Percentiles rank a stretch among this genome's conserved stretches.
These are phyloP conservation scores for Colletotrichum sp. DNA, from an alignment of 2,329 filamentous ascomycete genomes.

Conservation along the genomic window DNA sequence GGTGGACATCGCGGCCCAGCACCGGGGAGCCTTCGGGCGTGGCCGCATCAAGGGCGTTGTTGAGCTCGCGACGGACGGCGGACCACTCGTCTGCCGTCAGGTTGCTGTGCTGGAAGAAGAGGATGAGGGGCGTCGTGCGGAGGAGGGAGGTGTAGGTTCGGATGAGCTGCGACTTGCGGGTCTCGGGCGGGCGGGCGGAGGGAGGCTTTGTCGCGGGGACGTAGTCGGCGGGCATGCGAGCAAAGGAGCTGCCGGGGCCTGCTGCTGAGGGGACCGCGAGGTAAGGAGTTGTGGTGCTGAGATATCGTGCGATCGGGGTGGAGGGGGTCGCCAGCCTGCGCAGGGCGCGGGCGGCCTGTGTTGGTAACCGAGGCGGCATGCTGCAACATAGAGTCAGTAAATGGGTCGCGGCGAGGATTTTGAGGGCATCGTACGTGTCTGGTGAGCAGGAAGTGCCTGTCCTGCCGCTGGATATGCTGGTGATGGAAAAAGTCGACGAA, in stretches of 20 bases:
- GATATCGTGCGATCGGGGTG: constrained; percentile 10
- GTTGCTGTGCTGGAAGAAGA: constrained; percentile 80
- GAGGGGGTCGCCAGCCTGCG: constrained; percentile 17
- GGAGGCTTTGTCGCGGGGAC: constrained; percentile 79
- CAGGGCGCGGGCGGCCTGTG: constrained; percentile 18
- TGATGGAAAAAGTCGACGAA: constrained; percentile 19
- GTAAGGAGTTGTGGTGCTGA: constrained; percentile 7
- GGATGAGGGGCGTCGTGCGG: constrained; percentile 81
- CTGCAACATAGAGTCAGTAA: not conserved
- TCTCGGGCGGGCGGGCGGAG: constrained; percentile 84
- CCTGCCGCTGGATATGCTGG: not conserved
- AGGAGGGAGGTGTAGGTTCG: constrained; percentile 88
- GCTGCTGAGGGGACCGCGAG: constrained; percentile 31
- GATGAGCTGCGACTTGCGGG: constrained; percentile 87
- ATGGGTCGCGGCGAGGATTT: not conserved
- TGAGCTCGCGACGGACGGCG: constrained; percentile 48
- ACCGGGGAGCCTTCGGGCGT: constrained; percentile 44
- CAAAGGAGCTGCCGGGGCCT: constrained; percentile 20
- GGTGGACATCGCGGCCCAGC: constrained; percentile 68
- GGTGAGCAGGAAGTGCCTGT: not conserved
- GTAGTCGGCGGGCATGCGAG: constrained; percentile 51
- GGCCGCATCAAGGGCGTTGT: constrained; percentile 48
- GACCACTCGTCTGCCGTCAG: constrained; percentile 70
- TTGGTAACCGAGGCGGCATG: constrained; percentile 23
- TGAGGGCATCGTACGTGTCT: not conserved